These are phyloP conservation scores for Beauveria pseudobassiana DNA, from an alignment of 2,329 filamentous ascomycete species.

Conservation along the genomic window DNA sequence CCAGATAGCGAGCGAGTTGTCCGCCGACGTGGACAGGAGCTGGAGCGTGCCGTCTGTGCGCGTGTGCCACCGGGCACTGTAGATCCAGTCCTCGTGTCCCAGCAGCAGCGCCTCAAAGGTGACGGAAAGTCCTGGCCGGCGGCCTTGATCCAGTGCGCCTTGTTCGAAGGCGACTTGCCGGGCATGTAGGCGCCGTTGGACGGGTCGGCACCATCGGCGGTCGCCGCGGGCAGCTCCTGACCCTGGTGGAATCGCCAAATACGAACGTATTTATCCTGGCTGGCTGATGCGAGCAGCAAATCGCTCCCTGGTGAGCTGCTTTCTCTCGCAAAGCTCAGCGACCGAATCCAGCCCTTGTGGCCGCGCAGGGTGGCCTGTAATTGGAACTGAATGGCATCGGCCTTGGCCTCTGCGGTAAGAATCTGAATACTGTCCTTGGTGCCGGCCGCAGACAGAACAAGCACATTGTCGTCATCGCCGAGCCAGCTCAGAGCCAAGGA, in stretches of 20 bases:
- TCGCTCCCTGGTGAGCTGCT: constrained; percentile 49
- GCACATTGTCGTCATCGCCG: constrained; percentile 39
- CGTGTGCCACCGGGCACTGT: constrained; percentile 70
- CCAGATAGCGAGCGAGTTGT: constrained; percentile 94
- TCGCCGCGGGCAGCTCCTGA: constrained; percentile 51
- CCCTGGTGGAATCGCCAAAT: constrained; percentile 81
- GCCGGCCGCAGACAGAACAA: constrained; percentile 76
- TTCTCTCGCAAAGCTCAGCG: constrained; percentile 69
- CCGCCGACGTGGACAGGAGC: constrained; percentile 83
- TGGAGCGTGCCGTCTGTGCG: constrained; percentile 49
- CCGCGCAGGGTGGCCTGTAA: constrained; percentile 73
- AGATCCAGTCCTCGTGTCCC: constrained; percentile 98
- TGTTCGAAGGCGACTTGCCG: constrained; percentile 77
- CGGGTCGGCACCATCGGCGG: constrained; percentile 47
- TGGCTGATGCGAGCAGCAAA: constrained; percentile 80
- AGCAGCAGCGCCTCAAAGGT: constrained; percentile 92
- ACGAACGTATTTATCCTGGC: constrained; percentile 94
- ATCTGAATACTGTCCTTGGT: constrained; percentile 79
- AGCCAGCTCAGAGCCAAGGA: constrained; percentile 62
- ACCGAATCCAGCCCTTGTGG: constrained; percentile 92
- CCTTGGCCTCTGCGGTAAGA: constrained; percentile 49
- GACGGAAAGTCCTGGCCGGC: constrained; percentile 61
- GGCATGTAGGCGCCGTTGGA: constrained; percentile 50
- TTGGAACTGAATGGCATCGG: constrained; percentile 46
- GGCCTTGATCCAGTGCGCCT: constrained; percentile 68